These are phyloP conservation scores for Dryadomyces quercus-mongolicae DNA, from an alignment of 2,329 filamentous ascomycete species.

Conservation along the genomic window DNA sequence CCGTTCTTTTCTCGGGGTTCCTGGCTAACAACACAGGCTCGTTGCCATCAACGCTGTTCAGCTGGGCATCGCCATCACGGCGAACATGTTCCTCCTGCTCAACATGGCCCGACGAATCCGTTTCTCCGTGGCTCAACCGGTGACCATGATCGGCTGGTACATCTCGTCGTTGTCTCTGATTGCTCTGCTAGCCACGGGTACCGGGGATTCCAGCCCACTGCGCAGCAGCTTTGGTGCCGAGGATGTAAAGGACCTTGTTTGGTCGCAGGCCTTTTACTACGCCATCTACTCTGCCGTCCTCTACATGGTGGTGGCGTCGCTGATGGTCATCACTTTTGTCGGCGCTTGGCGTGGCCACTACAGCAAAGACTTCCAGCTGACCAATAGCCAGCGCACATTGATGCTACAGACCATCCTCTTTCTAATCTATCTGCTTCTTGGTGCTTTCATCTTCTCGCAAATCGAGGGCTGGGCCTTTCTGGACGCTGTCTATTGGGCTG, in stretches of 20 bases:
- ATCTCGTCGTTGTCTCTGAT: constrained; percentile 53
- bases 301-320: constrained; percentile 66
- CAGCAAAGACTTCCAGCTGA: constrained; percentile 64
- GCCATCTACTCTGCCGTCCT: constrained; percentile 67
- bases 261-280: constrained; percentile 80
- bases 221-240: constrained; percentile 11
- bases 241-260: constrained; percentile 39
- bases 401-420: constrained; percentile 86
- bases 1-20: not conserved
- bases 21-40: constrained; percentile 33
- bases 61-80: constrained; percentile 60
- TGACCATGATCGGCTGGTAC: constrained; percentile 74
- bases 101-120: constrained; percentile 76
- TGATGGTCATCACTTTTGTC: constrained; percentile 68
- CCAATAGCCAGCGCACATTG: constrained; percentile 69
- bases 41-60: constrained; percentile 67
- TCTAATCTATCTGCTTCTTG: constrained; percentile 67
- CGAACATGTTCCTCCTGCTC: constrained; percentile 71
- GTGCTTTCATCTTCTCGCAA: constrained; percentile 60
- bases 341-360: constrained; percentile 63
- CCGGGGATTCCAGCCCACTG: constrained; percentile 40
- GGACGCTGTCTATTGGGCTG: constrained; percentile 69
- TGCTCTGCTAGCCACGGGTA: constrained; percentile 48
- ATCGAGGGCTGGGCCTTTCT: constrained; percentile 67
- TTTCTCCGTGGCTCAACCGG: constrained; percentile 70